Percentiles rank a stretch among this genome's conserved stretches.
Evolutionary conservation across 139 green algal species (phyloP).

Genomic region (Chlorella sorokiniana): DNA sequence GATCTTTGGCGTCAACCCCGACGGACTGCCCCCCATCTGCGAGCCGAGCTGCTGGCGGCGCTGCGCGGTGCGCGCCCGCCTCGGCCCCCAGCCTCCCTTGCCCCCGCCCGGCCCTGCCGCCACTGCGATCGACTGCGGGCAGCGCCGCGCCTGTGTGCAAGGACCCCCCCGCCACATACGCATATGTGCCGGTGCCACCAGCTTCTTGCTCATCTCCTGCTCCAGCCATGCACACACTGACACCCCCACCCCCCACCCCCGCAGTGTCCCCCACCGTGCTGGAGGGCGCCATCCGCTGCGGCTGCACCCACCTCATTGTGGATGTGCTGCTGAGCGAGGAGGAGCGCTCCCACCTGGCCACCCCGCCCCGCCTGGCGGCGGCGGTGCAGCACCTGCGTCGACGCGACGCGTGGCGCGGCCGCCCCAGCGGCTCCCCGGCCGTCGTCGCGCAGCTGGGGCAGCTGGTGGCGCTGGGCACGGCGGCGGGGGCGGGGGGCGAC

Average conservation of each 20-base stretch:
- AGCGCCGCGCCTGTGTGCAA: no score
- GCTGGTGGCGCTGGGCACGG: not conserved
- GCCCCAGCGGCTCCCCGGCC: not conserved
- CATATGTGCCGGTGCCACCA: no score
- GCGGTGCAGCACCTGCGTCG: slow-evolving; percentile 1
- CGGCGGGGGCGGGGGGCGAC: not conserved
- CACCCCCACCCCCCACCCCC: not conserved
- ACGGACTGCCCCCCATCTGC: not conserved
- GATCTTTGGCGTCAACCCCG: slow-evolving; percentile 5
- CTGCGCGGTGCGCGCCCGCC: not conserved
- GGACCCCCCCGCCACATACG: no score
- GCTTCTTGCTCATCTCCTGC: not conserved
- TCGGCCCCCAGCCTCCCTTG: no score
- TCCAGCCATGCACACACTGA: not conserved
- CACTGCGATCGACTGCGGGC: no score
- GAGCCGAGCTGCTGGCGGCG: not conserved
- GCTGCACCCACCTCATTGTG: slow-evolving; percentile 6
- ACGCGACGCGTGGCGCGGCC: not conserved
- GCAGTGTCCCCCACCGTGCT: slow-evolving; percentile 13
- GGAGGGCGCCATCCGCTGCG: slow-evolving; percentile 20
- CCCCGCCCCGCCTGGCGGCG: not conserved
- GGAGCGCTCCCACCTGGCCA: not conserved
- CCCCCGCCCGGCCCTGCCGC: no score
- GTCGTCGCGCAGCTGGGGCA: not conserved
- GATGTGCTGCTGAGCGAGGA: slow-evolving; percentile 6